Percentiles rank a stretch among this genome's conserved stretches.
Conservation (phyloP, 2,329 filamentous ascomycete genomes). For the Stagonosporopsis tanaceti region DNA sequence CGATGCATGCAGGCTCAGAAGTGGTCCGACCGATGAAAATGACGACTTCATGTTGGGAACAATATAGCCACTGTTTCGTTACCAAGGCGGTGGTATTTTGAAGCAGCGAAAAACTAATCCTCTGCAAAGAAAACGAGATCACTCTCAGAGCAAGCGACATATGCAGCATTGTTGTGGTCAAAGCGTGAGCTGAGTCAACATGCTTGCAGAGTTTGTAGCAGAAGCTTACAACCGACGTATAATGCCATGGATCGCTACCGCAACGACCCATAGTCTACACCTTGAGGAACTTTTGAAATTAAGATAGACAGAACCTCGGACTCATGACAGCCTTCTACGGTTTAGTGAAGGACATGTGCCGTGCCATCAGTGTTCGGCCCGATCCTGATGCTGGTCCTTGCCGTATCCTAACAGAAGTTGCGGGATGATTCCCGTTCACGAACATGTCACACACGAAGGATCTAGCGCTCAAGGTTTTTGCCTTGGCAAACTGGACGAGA, state of each 20-base stretch:
- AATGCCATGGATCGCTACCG: background rate
- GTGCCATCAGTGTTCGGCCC: background rate
- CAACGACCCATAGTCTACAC: too few relatives aligned
- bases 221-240: background rate
- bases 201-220: background rate
- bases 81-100: background rate
- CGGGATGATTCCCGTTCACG: background rate
- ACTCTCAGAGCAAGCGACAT: background rate
- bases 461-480: background rate
- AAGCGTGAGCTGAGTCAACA: background rate
- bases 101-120: background rate
- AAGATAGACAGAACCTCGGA: background rate
- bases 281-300: background rate
- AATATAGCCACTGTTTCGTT: background rate
- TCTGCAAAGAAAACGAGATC: background rate
- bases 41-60: background rate
- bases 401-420: background rate
- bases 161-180: background rate
- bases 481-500: background rate
- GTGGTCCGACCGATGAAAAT: background rate
- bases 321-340: background rate
- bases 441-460: constrained; percentile 6
- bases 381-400: background rate
- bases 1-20: background rate
- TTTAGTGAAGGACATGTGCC: background rate